Percentiles rank a stretch among this genome's conserved stretches.
These are phyloP conservation scores for Phytophthora nicotianae DNA, from an alignment of 352 stramenopile genomes.

Conservation along the genomic window DNA sequence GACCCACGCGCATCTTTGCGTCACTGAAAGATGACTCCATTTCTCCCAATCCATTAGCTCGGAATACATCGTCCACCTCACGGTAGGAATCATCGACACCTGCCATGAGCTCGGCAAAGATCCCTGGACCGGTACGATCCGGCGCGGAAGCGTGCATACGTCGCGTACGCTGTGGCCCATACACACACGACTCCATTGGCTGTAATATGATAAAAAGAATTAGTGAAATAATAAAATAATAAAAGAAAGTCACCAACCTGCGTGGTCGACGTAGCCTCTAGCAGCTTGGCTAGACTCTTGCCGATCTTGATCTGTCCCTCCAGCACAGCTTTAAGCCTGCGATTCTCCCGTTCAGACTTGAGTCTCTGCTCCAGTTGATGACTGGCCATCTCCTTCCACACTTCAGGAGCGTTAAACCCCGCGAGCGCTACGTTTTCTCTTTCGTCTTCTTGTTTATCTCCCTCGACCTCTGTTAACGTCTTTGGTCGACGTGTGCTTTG, in stretches of 20 bases:
- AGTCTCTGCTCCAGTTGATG: constrained; percentile 49
- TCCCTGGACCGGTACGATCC: constrained; percentile 31
- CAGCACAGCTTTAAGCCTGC: constrained; percentile 52
- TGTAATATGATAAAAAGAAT: constrained; percentile 8
- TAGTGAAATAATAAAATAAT: constrained; percentile 2
- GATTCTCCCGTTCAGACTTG: constrained; percentile 63
- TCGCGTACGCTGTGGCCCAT: constrained; percentile 25
- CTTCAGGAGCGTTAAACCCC: constrained; percentile 11
- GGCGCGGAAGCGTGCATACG: constrained; percentile 31
- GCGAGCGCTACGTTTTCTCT: neutral
- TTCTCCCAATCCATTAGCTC: constrained; percentile 31
- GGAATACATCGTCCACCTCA: constrained; percentile 47
- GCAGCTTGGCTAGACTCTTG: constrained; percentile 50
- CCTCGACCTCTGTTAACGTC: neutral
- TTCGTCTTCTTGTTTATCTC: neutral
- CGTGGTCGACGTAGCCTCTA: constrained; percentile 39
- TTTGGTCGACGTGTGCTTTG: constrained; percentile 18
- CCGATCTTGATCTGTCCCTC: constrained; percentile 71
- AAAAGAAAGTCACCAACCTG: constrained; percentile 6
- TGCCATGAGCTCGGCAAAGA: constrained; percentile 44
- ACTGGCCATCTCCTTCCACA: constrained; percentile 51
- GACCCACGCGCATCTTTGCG: constrained; percentile 43
- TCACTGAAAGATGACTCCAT: constrained; percentile 42
- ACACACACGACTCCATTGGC: constrained; percentile 40
- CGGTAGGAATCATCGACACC: constrained; percentile 42